Conservation (phyloP, 2,329 filamentous ascomycete species). For the Helotiales sp. region DNA sequence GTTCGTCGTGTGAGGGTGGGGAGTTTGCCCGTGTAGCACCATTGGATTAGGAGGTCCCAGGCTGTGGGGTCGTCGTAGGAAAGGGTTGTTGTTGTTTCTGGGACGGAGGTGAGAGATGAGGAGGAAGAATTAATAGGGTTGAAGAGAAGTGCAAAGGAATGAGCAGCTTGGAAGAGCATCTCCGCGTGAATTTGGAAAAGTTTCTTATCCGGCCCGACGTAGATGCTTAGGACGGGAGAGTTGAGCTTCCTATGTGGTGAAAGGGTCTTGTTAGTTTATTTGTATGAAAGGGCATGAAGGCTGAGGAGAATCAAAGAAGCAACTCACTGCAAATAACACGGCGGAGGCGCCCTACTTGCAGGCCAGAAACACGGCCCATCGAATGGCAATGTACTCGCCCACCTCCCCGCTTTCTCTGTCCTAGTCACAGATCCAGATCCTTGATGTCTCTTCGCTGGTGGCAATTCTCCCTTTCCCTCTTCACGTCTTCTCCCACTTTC, state of each 20-base stretch:
- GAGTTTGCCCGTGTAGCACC: background rate
- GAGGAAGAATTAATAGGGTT: background rate
- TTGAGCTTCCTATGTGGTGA: background rate
- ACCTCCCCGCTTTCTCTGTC: background rate
- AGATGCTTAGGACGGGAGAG: background rate
- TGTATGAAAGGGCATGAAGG: too few species aligned
- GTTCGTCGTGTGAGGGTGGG: background rate
- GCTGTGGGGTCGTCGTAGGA: background rate
- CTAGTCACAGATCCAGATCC: background rate
- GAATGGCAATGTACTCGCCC: background rate
- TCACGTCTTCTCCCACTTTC: background rate
- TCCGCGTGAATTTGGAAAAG: conserved; percentile 18
- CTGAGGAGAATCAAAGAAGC: too few species aligned
- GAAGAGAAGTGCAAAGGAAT: conserved; percentile 23
- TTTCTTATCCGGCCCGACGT: background rate
- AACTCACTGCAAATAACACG: background rate
- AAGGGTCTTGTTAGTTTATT: too few species aligned
- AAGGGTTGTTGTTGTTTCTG: background rate
- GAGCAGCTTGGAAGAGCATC: conserved; percentile 17
- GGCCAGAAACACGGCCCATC: background rate
- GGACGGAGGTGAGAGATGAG: background rate
- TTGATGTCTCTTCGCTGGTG: background rate
- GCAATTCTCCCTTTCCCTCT: background rate
- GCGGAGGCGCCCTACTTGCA: background rate
- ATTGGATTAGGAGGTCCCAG: background rate